Evolutionary conservation across 2,329 filamentous ascomycete species (phyloP), one percentile per base, ranked within the genome.

Genomic region (Penicillium sp.): DNA sequence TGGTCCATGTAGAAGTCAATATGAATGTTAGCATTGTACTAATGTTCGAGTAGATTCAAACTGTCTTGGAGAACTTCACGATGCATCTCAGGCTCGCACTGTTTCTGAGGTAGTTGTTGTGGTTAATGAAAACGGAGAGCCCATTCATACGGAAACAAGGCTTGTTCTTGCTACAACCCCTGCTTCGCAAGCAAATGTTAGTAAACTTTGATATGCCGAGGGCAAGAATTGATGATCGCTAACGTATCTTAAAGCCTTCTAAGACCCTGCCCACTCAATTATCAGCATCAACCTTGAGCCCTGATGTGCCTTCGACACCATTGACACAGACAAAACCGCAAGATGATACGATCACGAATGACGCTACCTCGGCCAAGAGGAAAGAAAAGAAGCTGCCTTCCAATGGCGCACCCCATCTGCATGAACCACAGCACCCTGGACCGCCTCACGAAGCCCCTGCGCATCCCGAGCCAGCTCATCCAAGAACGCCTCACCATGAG

Each of bases 51-150:
- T 49, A 60, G 58, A 47, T 4, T 45, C 56, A 11, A 39, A 39
- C 26, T 53, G 54, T 21, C 19, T 54, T 22, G 56, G 29, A 72
- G 63, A 76, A n/a, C 73, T 74, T 4, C 72, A 77, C 59, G 65
- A 71, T 10, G 64, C 77, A 47, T 72, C 49, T 16, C 75, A 45
- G 68, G 71, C 43, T 62, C 69, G 53, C 53, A 80, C 78, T 10
- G 76, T 79, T 6, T 75, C 82, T 56, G 76, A 82, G 49, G 79
- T 81, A 22, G 69, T 86, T 27, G 80, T 89, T 65, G 88, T 83
- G 72, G 83, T 88, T 46, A 80, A 90, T 66, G 74, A 82, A 61
- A 70, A 81, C 56, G 84, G 85, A 54, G 76, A 80, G n/a, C 76
- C 79, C 3, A 62, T 86, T 58, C 78, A 76, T 42, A 61, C 68